These are phyloP conservation scores for Phaffomyces thermotolerans DNA, from an alignment of 805 yeast genomes.

Conservation along the genomic window DNA sequence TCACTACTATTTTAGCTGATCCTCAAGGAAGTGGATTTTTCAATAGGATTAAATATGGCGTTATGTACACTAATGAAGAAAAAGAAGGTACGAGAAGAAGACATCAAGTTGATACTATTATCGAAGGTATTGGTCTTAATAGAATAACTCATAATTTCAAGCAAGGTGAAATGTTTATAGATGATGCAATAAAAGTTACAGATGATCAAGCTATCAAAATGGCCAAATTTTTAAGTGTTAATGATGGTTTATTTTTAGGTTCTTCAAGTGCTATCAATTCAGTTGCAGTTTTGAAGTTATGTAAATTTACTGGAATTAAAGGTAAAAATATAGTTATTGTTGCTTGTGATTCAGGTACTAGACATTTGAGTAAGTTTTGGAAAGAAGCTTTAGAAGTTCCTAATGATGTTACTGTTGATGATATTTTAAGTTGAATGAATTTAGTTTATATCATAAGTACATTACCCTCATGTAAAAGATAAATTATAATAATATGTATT, in stretches of 20 bases:
- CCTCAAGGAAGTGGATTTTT: constrained; percentile 94
- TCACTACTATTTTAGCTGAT: constrained; percentile 65
- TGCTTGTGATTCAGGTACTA: constrained; percentile 86
- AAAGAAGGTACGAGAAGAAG: constrained; percentile 89
- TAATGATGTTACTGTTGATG: constrained; percentile 27
- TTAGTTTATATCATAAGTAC: neutral
- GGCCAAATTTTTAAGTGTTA: constrained; percentile 75
- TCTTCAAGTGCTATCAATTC: constrained; percentile 92
- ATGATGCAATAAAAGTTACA: constrained; percentile 70
- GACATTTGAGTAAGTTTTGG: constrained; percentile 94
- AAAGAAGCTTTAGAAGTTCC: constrained; percentile 44
- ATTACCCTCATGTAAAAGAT: too few species aligned
- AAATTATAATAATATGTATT: too few species aligned
- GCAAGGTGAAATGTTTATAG: constrained; percentile 62
- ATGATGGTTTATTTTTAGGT: constrained; percentile 90
- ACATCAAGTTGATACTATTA: constrained; percentile 92
- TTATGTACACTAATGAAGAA: constrained; percentile 86
- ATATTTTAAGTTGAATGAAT: constrained; percentile 18
- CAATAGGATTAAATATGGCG: constrained; percentile 81
- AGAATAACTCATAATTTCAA: constrained; percentile 77
- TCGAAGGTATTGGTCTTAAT: constrained; percentile 91
- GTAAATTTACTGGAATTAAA: constrained; percentile 34
- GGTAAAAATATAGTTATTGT: constrained; percentile 72
- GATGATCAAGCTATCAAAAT: constrained; percentile 79
- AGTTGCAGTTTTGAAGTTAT: constrained; percentile 72